Conservation (phyloP, 2,329 filamentous ascomycete species). For the Fusarium burgessii region DNA sequence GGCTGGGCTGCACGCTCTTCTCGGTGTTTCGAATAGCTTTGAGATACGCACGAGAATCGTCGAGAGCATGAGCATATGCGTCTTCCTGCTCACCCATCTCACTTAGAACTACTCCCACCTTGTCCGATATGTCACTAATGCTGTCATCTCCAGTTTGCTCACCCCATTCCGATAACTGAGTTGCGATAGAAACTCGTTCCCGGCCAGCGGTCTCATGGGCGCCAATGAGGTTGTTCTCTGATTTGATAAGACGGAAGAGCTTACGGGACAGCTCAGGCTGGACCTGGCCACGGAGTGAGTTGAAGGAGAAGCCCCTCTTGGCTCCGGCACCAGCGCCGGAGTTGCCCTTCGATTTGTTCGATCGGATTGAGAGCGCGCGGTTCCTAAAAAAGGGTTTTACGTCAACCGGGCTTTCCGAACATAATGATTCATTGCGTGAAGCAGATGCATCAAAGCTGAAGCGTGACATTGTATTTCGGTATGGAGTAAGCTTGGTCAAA, state of each 20-base stretch:
- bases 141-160: slow-evolving; percentile 90
- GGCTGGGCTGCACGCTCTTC: slow-evolving; percentile 91
- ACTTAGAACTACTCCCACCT: slow-evolving; percentile 90
- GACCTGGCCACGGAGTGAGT: slow-evolving; percentile 83
- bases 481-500: background rate
- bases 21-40: slow-evolving; percentile 97
- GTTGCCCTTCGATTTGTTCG: slow-evolving; percentile 64
- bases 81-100: slow-evolving; percentile 97
- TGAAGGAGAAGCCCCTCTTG: slow-evolving; percentile 81
- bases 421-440: slow-evolving; percentile 31
- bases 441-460: slow-evolving; percentile 49
- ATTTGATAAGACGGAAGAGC: slow-evolving; percentile 94
- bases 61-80: slow-evolving; percentile 83
- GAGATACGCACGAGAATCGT: slow-evolving; percentile 83
- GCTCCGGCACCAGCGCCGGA: slow-evolving; percentile 53
- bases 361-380: slow-evolving; percentile 79
- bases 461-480: slow-evolving; percentile 47
- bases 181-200: slow-evolving; percentile 86
- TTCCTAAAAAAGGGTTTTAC: slow-evolving; percentile 64
- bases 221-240: slow-evolving; percentile 87
- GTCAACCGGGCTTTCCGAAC: slow-evolving; percentile 47
- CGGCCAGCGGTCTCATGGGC: slow-evolving; percentile 87
- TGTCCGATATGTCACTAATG: slow-evolving; percentile 92
- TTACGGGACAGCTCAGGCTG: slow-evolving; percentile 91
- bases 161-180: slow-evolving; percentile 96